Percentiles rank a stretch among this genome's conserved stretches.
Evolutionary conservation across 2,329 filamentous ascomycete genomes (phyloP).

Genomic region (Penicillium griseofulvum): DNA sequence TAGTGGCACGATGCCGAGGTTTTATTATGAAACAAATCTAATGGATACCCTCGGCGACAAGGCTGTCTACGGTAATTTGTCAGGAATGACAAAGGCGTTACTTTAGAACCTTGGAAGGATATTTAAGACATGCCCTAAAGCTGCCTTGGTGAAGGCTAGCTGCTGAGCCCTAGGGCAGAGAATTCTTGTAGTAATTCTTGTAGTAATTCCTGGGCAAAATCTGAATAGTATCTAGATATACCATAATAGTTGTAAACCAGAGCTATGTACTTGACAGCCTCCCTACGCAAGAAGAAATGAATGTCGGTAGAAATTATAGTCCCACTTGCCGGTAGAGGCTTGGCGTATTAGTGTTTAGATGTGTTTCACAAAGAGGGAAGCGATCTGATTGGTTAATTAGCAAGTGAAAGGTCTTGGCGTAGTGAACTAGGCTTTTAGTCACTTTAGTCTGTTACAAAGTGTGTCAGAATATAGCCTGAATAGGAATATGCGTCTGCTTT

Average conservation of each 20-base stretch:
- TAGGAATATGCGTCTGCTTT: background rate
- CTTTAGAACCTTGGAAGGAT: background rate
- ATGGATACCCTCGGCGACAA: too few relatives aligned
- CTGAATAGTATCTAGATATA: background rate
- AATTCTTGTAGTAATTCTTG: background rate
- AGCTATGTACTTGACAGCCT: too few relatives aligned
- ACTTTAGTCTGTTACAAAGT: background rate
- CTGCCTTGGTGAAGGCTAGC: background rate
- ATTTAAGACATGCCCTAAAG: background rate
- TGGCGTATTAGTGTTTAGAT: background rate
- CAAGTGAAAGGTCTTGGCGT: background rate
- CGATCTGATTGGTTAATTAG: background rate
- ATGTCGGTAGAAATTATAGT: background rate
- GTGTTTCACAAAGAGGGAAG: background rate
- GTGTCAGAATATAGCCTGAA: constrained; percentile 2
- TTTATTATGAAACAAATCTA: background rate
- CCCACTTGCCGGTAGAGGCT: constrained; percentile 1
- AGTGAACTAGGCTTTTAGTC: background rate
- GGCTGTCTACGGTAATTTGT: too few relatives aligned
- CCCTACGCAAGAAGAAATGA: background rate
- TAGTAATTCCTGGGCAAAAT: background rate
- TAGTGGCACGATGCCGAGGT: background rate
- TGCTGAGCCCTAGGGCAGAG: background rate
- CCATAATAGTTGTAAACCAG: too few relatives aligned
- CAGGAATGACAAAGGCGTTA: background rate